Base-by-base conservation (phyloP, 164 flowering plant genomes). In the Echeveria elegans region DNA sequence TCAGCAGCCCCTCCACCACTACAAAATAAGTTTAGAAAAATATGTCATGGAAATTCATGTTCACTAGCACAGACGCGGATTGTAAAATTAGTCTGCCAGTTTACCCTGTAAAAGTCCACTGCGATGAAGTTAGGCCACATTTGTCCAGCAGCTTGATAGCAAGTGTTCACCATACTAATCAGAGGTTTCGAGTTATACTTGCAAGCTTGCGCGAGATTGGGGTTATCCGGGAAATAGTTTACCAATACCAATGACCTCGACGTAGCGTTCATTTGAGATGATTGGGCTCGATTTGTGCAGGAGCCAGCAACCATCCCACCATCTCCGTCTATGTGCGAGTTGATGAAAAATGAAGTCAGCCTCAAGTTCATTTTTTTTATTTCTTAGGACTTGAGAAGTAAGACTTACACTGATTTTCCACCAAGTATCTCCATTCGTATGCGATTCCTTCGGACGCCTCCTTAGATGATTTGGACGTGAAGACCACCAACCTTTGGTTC, bases 81-180 rank as follows among this genome's bases (percentile, higher is more conserved):
- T 8, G 8, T 2, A 5, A 40, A 37, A n/a, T 30, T 14, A 6
- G 4, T 26, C n/a, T 24, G n/a, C 11, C 38, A 2, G 2, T 4
- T 11, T 66, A 79, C 85, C 79, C 72, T 58, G 67, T 81, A 81
- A 59, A 66, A 81, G 68, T 79, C 85, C 29, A 81, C 85, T n/a
- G 85, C 78, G 23, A 81, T 75, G 74, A 79, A 81, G 64, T 81
- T 81, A 26, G 85, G 79, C 85, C 82, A 81, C 62, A 82, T 69
- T 30, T 79, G 65, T n/a, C 77, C 82, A 65, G 76, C 75, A 38
- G 79, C 81, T 38, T 69, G 36, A 69, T 79, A 68, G 68, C 85
- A 81, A 21, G 81, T 77, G 10, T 71, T 72, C 70, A 70, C 70
- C 85, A 77, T 77, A 64, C 37, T 64, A 19, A 41, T 65, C 28